Evolutionary conservation across 129 eudicot genomes (phyloP).

Genomic region (Pittosporum tobira): DNA sequence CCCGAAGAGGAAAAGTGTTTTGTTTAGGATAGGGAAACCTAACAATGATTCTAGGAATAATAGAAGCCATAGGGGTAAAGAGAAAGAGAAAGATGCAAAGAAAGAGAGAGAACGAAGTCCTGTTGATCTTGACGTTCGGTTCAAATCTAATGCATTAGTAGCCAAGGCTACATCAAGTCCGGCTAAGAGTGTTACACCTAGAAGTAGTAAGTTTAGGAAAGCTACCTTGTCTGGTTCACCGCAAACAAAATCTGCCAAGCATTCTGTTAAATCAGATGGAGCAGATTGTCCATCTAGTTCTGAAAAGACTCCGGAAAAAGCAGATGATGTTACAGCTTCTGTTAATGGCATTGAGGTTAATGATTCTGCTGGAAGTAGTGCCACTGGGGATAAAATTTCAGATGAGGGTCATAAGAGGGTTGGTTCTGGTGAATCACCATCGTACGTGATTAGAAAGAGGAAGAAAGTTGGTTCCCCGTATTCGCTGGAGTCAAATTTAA

Average conservation of each 20-base stretch:
- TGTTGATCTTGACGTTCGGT: conserved; percentile 73
- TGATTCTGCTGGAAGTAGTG: conserved; percentile 13
- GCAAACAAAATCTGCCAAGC: conserved; percentile 15
- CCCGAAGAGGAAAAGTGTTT: conserved; percentile 50
- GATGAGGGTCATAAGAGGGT: conserved; percentile 20
- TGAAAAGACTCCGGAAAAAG: conserved; percentile 27
- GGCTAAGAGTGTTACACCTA: conserved; percentile 17
- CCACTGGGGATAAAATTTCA: conserved; percentile 17
- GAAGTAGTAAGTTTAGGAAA: conserved; percentile 30
- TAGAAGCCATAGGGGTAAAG: conserved; percentile 38
- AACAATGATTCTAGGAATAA: conserved; percentile 29
- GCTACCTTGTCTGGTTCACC: conserved; percentile 32
- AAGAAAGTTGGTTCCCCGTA: conserved; percentile 23
- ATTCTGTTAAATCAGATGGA: conserved; percentile 20
- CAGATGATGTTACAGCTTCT: conserved; percentile 16
- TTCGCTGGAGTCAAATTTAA: conserved; percentile 17
- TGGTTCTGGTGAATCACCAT: conserved; percentile 17
- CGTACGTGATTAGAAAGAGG: conserved; percentile 41
- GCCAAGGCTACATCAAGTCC: conserved; percentile 72
- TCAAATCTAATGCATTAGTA: conserved; percentile 64
- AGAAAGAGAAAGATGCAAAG: conserved; percentile 36
- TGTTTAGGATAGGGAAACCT: conserved; percentile 53
- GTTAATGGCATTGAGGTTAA: conserved; percentile 3
- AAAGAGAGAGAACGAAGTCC: conserved; percentile 42
- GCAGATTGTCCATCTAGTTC: conserved; percentile 31